Base-by-base conservation (phyloP, 768 basidiomycete species). In the Xerocomus brunneocitrinus region DNA sequence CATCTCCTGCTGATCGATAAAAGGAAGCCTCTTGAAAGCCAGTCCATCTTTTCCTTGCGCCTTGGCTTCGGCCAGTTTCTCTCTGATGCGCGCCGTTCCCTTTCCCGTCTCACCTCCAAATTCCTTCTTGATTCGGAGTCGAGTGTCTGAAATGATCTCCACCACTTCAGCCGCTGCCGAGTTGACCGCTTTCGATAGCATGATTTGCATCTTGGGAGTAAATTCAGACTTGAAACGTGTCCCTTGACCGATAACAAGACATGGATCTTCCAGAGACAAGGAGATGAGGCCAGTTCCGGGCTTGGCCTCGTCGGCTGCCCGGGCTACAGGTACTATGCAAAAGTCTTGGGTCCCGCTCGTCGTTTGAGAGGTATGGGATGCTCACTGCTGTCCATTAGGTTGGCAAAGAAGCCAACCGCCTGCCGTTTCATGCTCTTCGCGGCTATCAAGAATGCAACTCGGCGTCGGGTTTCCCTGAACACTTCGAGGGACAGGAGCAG, bases 1-100 rank as follows among this genome's bases (percentile, higher is more conserved):
- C 86, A 97, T 98, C 49, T 91, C 83, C 57, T 89, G 83, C 67
- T 98, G 97, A 73, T 99, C 90, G 56, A 99, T 83, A 66, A 86
- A 86, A 1, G 95, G 93, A 53, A 98, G 71, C 36, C 75, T 76
- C 71, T 94, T 93, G 79, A 84, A 98, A 14, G 84, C 75, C 44
- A 95, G 57, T 0, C 95, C 94, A 25, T 65, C 67, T 35, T 75
- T 60, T 9, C 85, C 84, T 42, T 81, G 72, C 44, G 73, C 72
- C 53, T 77, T 76, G 34, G 79, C 63, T 63, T 91, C 87, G 34
- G 78, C 74, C 47, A 83, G 58, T 66, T 83, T 84, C 60, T 92
- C 89, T 51, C 83, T 79, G 45, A 88, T 74, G 38, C 79, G 82
- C 3, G 75, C 62, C 0, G 87, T 88, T 39, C 80, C 83, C 65